Conservation (phyloP, 192 early-diverging fungal genomes). For the Obelidium mucronatum region DNA sequence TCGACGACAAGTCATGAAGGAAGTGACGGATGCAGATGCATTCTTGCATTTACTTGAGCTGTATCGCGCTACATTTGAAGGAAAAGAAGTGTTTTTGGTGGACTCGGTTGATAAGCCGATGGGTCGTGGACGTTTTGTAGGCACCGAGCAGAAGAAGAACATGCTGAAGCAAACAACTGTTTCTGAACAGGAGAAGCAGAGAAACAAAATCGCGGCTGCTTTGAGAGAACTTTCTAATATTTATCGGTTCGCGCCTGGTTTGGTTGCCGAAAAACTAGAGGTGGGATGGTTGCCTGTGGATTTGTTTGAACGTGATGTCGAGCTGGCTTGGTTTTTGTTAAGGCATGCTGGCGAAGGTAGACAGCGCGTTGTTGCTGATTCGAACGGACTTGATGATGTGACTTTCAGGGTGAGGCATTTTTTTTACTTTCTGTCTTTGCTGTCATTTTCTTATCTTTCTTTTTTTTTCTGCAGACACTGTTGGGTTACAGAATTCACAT, state of each 20-base stretch:
- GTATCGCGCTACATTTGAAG: slow-evolving; percentile 20
- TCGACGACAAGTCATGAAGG: neutral
- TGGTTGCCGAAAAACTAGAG: slow-evolving; percentile 21
- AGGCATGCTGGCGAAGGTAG: slow-evolving; percentile 35
- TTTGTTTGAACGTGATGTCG: slow-evolving; percentile 38
- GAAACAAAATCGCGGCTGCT: slow-evolving; percentile 35
- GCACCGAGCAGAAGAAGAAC: neutral
- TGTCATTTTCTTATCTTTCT: no score
- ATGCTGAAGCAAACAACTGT: slow-evolving; percentile 1
- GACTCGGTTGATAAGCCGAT: neutral
- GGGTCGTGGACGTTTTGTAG: slow-evolving; percentile 6
- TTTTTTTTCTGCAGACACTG: slow-evolving; percentile 26
- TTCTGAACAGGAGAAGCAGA: slow-evolving; percentile 26
- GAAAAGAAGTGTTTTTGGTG: neutral
- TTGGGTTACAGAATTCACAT: slow-evolving; percentile 35
- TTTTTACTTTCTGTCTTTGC: slow-evolving; percentile 1
- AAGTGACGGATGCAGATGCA: slow-evolving; percentile 22
- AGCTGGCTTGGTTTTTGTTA: slow-evolving; percentile 42
- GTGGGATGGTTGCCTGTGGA: slow-evolving; percentile 34
- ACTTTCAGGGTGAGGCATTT: slow-evolving; percentile 10
- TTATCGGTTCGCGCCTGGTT: slow-evolving; percentile 35
- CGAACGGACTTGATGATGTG: slow-evolving; percentile 19
- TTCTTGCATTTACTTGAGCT: slow-evolving; percentile 22
- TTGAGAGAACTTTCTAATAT: slow-evolving; percentile 36
- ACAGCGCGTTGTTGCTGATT: slow-evolving; percentile 2